Evolutionary conservation across 352 stramenopile species (phyloP).

Genomic region (Pythium catenulatum): DNA sequence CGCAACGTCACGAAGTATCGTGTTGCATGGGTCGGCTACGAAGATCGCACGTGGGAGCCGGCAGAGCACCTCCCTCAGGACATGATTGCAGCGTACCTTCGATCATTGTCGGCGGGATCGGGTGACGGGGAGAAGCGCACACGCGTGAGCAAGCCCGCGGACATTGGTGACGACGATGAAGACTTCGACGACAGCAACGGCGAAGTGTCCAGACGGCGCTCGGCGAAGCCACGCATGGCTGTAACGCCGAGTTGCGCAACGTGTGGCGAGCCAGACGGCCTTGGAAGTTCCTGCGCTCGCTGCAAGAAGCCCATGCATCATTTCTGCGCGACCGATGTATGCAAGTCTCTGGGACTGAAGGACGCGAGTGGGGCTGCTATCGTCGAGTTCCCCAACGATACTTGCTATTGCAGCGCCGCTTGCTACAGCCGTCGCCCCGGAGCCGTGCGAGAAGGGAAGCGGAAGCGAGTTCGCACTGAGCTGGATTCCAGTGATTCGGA

Average conservation of each 20-base stretch:
- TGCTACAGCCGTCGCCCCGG: neutral
- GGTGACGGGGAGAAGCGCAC: no score
- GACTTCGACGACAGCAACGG: neutral
- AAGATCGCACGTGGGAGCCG: conserved; percentile 3
- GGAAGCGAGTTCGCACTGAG: neutral
- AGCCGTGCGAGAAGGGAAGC: neutral
- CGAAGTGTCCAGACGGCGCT: no score
- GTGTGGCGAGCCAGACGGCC: neutral
- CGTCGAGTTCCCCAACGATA: conserved; percentile 28
- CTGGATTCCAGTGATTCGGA: neutral
- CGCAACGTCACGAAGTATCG: neutral
- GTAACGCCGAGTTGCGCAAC: neutral
- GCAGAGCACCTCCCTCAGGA: neutral
- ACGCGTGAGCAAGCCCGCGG: no score
- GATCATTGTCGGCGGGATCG: neutral
- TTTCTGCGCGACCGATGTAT: conserved; percentile 26
- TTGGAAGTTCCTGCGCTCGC: neutral
- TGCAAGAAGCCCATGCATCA: conserved; percentile 30
- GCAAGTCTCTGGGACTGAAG: neutral
- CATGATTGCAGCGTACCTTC: neutral
- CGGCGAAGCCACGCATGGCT: no score
- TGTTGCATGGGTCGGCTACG: neutral
- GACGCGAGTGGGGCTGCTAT: neutral
- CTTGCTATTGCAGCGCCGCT: conserved; percentile 8
- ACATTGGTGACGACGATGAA: neutral